Conservation (phyloP, 2,329 filamentous ascomycete genomes). For the Ophioceras dolichostomum region DNA sequence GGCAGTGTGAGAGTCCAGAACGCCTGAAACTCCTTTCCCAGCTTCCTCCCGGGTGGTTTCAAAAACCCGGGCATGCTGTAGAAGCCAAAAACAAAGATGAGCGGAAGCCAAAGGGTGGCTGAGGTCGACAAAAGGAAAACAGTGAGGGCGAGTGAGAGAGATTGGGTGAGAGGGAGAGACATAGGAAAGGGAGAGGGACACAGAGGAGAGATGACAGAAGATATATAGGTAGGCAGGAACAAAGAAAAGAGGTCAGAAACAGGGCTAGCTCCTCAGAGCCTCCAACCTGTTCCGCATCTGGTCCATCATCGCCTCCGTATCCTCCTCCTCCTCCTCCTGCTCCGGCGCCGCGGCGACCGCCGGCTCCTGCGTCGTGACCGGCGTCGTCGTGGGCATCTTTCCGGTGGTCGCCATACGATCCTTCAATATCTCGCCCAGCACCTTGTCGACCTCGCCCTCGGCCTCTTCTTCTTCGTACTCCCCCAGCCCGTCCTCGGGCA, state of each 20-base stretch:
- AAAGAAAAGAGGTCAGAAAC: constrained; percentile 2
- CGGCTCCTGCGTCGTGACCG: constrained; percentile 35
- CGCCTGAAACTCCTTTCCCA: too few relatives aligned
- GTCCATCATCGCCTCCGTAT: constrained; percentile 80
- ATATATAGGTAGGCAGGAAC: too few relatives aligned
- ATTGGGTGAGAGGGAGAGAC: too few relatives aligned
- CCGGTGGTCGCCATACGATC: constrained; percentile 59
- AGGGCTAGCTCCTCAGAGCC: constrained; percentile 66
- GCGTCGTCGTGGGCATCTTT: constrained; percentile 41
- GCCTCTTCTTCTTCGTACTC: constrained; percentile 66
- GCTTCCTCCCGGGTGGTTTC: too few relatives aligned
- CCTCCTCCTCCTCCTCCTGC: constrained; percentile 54
- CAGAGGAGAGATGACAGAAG: too few relatives aligned
- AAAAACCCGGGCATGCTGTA: too few relatives aligned
- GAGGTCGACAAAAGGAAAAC: too few relatives aligned
- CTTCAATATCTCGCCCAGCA: constrained; percentile 81
- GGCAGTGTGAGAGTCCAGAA: too few relatives aligned
- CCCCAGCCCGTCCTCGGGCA: constrained; percentile 56
- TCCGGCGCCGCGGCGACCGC: constrained; percentile 22
- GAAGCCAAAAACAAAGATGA: too few relatives aligned
- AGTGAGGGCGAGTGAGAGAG: too few relatives aligned
- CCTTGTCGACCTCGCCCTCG: constrained; percentile 78
- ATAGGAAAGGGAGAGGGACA: too few relatives aligned
- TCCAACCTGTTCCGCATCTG: constrained; percentile 90
- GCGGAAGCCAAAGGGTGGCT: too few relatives aligned